Conservation (phyloP, 2,329 filamentous ascomycete genomes). For the Colletotrichum somersetense region DNA sequence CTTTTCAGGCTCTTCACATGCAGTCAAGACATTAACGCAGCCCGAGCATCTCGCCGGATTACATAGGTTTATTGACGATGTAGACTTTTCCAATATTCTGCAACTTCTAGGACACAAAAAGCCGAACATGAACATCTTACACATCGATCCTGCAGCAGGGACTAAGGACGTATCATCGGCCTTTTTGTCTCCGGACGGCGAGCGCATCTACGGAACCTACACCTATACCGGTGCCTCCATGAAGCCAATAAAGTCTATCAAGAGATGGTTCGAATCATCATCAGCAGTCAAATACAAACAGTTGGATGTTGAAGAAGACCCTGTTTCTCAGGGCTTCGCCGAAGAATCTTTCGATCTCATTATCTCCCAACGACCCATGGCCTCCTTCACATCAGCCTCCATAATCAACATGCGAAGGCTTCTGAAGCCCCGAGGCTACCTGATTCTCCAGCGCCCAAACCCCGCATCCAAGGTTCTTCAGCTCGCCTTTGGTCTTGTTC, state of each 20-base stretch:
- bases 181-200: not conserved
- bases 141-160: constrained; percentile 9
- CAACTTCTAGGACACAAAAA: constrained; percentile 45
- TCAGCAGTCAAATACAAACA: not conserved
- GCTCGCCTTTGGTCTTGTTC: constrained; percentile 7
- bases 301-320: constrained; percentile 49
- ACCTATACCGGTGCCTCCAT: constrained; percentile 48
- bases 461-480: constrained; percentile 8
- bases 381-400: not conserved
- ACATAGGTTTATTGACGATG: not conserved
- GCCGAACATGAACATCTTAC: constrained; percentile 36
- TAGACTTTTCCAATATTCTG: constrained; percentile 17
- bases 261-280: not conserved
- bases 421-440: constrained; percentile 9
- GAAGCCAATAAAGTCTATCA: constrained; percentile 29
- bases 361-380: not conserved
- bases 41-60: not conserved
- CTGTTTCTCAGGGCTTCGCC: constrained; percentile 41
- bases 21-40: not conserved
- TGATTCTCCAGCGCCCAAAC: constrained; percentile 23
- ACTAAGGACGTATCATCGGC: not conserved
- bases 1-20: constrained; percentile 12
- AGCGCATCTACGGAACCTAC: constrained; percentile 40
- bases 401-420: constrained; percentile 29
- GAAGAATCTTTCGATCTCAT: constrained; percentile 49